Percentiles rank a stretch among this genome's conserved stretches.
Conservation (phyloP, 2,329 filamentous ascomycete species). For the Colletotrichum scovillei region DNA sequence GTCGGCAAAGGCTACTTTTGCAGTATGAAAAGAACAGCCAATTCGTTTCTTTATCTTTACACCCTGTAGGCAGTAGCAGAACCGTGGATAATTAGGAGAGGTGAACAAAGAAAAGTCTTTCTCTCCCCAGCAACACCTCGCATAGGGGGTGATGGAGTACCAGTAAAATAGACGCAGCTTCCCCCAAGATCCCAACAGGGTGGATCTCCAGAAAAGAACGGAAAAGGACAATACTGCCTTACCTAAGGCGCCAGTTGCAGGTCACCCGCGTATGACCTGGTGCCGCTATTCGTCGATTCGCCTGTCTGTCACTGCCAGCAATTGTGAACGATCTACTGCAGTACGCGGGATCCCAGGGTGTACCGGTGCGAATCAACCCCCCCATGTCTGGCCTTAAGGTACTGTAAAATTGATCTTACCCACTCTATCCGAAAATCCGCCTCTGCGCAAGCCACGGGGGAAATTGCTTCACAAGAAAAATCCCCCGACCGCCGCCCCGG, state of each 20-base stretch:
- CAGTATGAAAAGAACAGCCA: too few relatives aligned
- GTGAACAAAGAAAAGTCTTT: not conserved
- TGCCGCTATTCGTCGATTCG: not conserved
- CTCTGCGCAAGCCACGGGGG: conserved; percentile 30
- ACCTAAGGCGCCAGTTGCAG: not conserved
- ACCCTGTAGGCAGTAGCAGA: too few relatives aligned
- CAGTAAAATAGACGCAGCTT: not conserved
- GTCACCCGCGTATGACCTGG: not conserved
- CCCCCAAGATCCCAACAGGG: conserved; percentile 2
- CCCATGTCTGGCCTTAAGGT: conserved; percentile 1
- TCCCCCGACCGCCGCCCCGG: conserved; percentile 22
- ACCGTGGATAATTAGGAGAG: not conserved
- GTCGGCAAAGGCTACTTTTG: too few relatives aligned
- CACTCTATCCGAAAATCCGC: conserved; percentile 28
- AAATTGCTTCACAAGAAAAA: conserved; percentile 31
- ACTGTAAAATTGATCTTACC: conserved; percentile 13
- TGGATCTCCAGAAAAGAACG: not conserved
- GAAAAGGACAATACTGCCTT: not conserved
- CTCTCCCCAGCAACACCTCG: conserved; percentile 9
- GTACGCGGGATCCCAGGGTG: too few relatives aligned
- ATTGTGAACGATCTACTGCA: not conserved
- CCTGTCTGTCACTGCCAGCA: not conserved
- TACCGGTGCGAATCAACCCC: conserved; percentile 4
- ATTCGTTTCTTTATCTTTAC: not conserved
- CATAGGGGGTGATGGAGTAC: not conserved